phyloP scores from a whole-genome alignment of 345 rosid genomes.

The Triadica sebifera region DNA sequence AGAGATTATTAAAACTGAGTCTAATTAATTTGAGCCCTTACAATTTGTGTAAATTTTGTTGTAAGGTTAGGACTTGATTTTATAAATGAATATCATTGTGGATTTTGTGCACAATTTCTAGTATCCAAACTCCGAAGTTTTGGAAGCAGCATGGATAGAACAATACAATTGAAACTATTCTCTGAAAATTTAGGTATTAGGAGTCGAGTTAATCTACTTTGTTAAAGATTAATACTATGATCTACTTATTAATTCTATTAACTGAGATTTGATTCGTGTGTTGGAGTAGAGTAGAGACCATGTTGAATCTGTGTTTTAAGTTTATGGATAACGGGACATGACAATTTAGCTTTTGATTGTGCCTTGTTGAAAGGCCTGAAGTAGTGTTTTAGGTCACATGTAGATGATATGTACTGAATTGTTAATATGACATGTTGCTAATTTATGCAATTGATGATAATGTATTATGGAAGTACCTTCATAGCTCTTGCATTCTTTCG shows the following conservation, averaged over 20 bases:
- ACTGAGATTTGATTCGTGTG: neutral
- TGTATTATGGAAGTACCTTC: neutral
- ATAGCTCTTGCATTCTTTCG: neutral
- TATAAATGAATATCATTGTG: constrained; percentile 11
- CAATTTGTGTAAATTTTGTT: constrained; percentile 17
- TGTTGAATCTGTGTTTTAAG: neutral
- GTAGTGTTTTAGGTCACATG: neutral
- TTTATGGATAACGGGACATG: neutral
- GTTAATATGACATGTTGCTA: neutral
- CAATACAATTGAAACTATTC: neutral
- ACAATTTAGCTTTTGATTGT: neutral
- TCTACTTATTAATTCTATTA: neutral
- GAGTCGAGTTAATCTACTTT: neutral
- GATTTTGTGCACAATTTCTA: constrained; percentile 16
- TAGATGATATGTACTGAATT: neutral
- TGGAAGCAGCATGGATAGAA: neutral
- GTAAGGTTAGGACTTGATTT: constrained; percentile 20
- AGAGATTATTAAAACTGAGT: constrained; percentile 23
- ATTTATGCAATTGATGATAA: neutral
- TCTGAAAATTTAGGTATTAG: neutral
- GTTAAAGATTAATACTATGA: neutral
- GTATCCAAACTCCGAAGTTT: constrained; percentile 2
- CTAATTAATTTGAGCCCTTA: neutral
- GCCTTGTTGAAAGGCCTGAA: neutral
- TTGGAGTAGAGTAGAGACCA: neutral